Evolutionary conservation across 2,329 filamentous ascomycete species (phyloP).

Genomic region (Venturia nashicola): DNA sequence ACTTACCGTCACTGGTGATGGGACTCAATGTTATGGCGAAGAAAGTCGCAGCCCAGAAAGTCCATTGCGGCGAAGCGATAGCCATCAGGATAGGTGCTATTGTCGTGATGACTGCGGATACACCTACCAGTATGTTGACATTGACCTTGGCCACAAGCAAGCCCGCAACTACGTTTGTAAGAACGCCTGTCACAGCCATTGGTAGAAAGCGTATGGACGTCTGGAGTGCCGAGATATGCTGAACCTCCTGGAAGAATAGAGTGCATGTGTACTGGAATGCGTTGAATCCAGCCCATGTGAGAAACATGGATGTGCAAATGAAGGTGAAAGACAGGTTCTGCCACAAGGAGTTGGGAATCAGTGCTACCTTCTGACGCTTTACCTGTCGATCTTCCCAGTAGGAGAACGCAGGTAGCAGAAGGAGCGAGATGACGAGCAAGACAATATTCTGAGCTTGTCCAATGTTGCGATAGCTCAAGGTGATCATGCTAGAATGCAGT

Average conservation of each 20-base stretch:
- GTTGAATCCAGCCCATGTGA: slow-evolving; percentile 26
- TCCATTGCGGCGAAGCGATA: slow-evolving; percentile 13
- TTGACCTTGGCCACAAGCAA: slow-evolving; percentile 32
- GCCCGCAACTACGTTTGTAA: slow-evolving; percentile 34
- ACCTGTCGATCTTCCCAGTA: slow-evolving; percentile 42
- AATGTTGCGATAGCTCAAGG: slow-evolving; percentile 29
- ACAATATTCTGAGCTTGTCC: slow-evolving; percentile 32
- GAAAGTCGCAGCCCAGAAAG: no score
- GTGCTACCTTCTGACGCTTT: slow-evolving; percentile 32
- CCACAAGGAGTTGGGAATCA: slow-evolving; percentile 54
- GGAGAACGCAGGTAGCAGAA: slow-evolving; percentile 37
- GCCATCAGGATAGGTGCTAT: slow-evolving; percentile 34
- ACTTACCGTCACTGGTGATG: no score
- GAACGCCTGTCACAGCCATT: slow-evolving; percentile 24
- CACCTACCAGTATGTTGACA: slow-evolving; percentile 30
- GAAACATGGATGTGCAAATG: slow-evolving; percentile 37
- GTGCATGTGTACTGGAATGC: slow-evolving; percentile 26
- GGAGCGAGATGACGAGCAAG: slow-evolving; percentile 31
- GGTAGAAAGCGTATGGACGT: slow-evolving; percentile 32
- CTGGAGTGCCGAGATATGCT: slow-evolving; percentile 21
- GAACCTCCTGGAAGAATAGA: slow-evolving; percentile 30
- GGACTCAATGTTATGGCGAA: no score
- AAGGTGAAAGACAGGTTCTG: slow-evolving; percentile 41
- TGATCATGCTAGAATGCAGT: slow-evolving; percentile 17
- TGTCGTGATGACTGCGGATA: slow-evolving; percentile 23